Evolutionary conservation across 257 asterid species (phyloP), one percentile per base, ranked within the genome.

Genomic region (Haberlea rhodopensis): DNA sequence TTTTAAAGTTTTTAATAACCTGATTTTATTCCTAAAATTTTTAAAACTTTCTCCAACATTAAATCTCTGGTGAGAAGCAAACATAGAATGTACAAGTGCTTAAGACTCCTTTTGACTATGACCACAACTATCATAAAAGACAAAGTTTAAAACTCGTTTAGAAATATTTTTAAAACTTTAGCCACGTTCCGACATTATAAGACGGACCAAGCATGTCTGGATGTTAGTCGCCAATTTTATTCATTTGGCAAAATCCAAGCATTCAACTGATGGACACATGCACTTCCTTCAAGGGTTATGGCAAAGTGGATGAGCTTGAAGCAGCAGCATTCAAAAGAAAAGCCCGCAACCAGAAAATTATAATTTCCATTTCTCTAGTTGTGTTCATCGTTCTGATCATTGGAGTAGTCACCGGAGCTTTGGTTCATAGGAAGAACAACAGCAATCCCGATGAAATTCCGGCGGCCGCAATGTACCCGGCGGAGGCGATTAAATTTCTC

Each of bases 241-340:
- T n/a, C n/a, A n/a, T n/a, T n/a, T n/a, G n/a, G n/a, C n/a, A n/a
- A 69, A 63, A 54, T 15, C 48, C 16, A 28, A 48, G 29, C 10
- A 4, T 13, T 29, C 54, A 24, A n/a, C 73, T 15, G 26, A 90
- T 90, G 96, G 87, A 90, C 28, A 57, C 87, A 6, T 78, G 79
- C 25, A 78, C 81, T 26, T 90, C 97, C 51, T 86, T 91, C 82
- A 84, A 83, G 67, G 94, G 91, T 68, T 91, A 88, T 60, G 96
- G 94, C 53, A 91, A 86, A 49, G 97, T 86, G 4, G 96, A 87
- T 68, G 84, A 75, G 15, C 55, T 29, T 0, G 89, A 84, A 62
- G 83, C 83, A 57, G 80, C 79, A 9, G 87, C 86, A 3, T 88
- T 79, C 87, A 65, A 63, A 16, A 65, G 78, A 28, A 91, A 87